Conservation (phyloP, 768 basidiomycete species). For the Suillus plorans region DNA sequence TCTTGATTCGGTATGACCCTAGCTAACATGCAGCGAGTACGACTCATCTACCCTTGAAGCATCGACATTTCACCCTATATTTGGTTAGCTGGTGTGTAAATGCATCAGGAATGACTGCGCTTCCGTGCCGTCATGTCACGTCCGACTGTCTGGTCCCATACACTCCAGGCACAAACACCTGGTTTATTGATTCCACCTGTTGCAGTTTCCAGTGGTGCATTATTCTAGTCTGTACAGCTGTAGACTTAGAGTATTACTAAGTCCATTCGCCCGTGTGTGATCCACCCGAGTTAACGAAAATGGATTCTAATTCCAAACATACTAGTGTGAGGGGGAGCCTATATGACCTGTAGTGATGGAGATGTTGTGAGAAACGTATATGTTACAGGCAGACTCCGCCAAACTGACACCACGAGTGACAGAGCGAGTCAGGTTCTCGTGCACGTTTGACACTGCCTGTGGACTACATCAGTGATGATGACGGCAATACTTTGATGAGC, state of each 20-base stretch:
- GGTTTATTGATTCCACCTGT: neutral
- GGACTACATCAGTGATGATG: neutral
- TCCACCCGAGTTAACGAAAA: neutral
- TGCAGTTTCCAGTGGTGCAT: neutral
- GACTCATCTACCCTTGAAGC: too few species aligned
- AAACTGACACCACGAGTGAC: neutral
- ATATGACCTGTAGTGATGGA: neutral
- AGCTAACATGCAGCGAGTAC: neutral
- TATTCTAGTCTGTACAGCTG: neutral
- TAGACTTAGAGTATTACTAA: neutral
- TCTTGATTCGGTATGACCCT: neutral
- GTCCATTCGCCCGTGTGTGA: neutral
- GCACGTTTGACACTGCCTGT: conserved; percentile 2
- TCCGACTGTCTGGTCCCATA: neutral
- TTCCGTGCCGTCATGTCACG: neutral
- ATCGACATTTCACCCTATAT: neutral
- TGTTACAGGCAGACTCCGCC: neutral
- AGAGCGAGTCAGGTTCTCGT: neutral
- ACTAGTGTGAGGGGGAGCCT: neutral
- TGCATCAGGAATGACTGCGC: neutral
- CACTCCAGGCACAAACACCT: neutral
- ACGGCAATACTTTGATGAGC: neutral
- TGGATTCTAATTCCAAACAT: neutral
- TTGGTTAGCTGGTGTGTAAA: neutral
- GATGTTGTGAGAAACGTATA: neutral